phyloP scores from a whole-genome alignment of 2,329 filamentous ascomycete genomes.

The Penicillium polonicum region DNA sequence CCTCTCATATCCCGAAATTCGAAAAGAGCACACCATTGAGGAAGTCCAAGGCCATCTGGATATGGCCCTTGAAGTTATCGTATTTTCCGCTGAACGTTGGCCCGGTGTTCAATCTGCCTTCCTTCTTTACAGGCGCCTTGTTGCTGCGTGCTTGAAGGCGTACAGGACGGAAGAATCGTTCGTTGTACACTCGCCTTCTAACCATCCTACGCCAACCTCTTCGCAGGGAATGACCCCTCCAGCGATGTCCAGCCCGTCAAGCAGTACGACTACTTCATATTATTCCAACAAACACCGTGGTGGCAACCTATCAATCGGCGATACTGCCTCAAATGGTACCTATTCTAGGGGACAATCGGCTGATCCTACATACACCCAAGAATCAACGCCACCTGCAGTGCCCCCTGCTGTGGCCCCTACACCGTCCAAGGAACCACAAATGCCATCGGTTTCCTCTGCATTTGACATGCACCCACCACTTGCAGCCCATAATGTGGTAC shows the following conservation, averaged over 20 bases:
- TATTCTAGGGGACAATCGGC: conserved; percentile 37
- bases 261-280: conserved; percentile 37
- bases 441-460: conserved; percentile 10
- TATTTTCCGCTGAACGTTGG: conserved; percentile 82
- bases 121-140: conserved; percentile 81
- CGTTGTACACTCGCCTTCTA: conserved; percentile 51
- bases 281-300: conserved; percentile 35
- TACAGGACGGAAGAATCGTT: conserved; percentile 65
- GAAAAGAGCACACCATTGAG: conserved; percentile 67
- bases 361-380: conserved; percentile 30
- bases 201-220: conserved; percentile 42
- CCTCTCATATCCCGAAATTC: conserved; percentile 80
- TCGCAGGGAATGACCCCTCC: conserved; percentile 43
- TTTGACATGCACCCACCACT: conserved; percentile 20
- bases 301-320: conserved; percentile 29
- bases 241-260: conserved; percentile 43
- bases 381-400: conserved; percentile 23
- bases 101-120: conserved; percentile 83
- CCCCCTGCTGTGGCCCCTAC: conserved; percentile 16
- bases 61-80: conserved; percentile 73
- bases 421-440: conserved; percentile 20
- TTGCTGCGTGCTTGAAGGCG: conserved; percentile 80
- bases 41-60: conserved; percentile 75
- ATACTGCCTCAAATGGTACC: conserved; percentile 32
- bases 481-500: conserved; percentile 13